A percentile compares a stretch with the other conserved stretches of the same genome.
Conservation (phyloP, 1,284 basidiomycete species). For the Bjerkandera adusta region DNA sequence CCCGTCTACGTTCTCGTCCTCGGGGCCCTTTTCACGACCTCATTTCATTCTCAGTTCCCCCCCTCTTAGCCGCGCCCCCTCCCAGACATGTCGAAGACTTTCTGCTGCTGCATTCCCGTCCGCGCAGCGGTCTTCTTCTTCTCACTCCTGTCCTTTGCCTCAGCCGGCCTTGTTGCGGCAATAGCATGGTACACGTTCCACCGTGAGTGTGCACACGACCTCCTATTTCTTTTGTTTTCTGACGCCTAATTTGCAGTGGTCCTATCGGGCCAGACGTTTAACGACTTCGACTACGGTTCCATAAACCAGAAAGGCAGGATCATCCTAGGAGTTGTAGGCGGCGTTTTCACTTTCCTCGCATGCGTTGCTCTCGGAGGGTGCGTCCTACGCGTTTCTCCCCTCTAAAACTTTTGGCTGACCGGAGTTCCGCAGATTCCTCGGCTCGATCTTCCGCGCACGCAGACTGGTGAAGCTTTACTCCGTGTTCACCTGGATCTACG, state of each 20-base stretch:
- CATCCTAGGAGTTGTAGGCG: conserved; percentile 44
- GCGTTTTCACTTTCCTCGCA: conserved; percentile 46
- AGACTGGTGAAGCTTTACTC: conserved; percentile 48
- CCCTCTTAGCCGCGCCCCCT: no score
- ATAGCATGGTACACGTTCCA: conserved; percentile 22
- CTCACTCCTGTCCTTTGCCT: conserved; percentile 42
- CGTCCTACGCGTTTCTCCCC: conserved; percentile 20
- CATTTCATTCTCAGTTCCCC: neutral
- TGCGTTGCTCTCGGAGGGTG: conserved; percentile 52
- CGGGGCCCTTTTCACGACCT: neutral
- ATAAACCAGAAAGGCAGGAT: conserved; percentile 31
- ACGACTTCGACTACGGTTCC: conserved; percentile 19
- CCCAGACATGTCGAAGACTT: conserved; percentile 33
- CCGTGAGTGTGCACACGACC: neutral
- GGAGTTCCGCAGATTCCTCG: conserved; percentile 40
- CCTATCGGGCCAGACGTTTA: conserved; percentile 17
- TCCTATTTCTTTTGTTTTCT: conserved; percentile 4
- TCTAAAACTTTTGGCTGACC: neutral
- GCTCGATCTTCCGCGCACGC: conserved; percentile 43
- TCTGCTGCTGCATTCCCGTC: conserved; percentile 63
- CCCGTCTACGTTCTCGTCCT: neutral
- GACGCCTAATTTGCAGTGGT: conserved; percentile 22
- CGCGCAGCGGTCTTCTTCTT: conserved; percentile 59
- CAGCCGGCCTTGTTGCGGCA: conserved; percentile 39
- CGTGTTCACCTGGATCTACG: conserved; percentile 41